Conservation (phyloP, 2,329 filamentous ascomycete species). For the Aspergillus japonicus region DNA sequence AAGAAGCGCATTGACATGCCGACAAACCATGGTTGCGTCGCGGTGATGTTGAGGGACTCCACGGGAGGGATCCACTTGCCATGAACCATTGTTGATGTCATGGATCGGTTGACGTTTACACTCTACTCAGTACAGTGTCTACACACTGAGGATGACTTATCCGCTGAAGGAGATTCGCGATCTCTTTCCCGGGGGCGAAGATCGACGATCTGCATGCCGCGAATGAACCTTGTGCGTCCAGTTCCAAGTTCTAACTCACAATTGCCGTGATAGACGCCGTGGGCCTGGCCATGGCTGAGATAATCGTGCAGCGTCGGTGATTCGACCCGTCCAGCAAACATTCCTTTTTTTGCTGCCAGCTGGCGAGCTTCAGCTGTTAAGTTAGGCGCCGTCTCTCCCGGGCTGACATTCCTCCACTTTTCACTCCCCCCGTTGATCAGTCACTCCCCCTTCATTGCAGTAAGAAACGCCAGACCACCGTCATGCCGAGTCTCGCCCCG, state of each 20-base stretch:
- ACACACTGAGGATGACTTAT: no score
- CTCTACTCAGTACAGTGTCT: no score
- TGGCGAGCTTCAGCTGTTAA: no score
- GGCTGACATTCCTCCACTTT: no score
- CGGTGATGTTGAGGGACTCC: neutral
- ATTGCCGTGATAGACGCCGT: no score
- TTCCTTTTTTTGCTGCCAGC: neutral
- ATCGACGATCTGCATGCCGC: neutral
- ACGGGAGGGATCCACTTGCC: neutral
- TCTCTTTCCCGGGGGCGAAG: neutral
- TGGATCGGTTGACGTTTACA: neutral
- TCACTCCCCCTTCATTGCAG: no score
- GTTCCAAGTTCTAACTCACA: neutral
- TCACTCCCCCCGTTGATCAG: no score
- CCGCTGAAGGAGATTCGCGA: no score
- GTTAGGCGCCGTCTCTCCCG: no score
- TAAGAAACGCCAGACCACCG: neutral
- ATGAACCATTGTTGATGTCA: neutral
- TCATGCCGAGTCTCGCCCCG: neutral
- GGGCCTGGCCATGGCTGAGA: neutral
- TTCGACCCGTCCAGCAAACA: neutral
- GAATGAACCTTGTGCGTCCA: neutral
- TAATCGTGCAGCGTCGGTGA: neutral
- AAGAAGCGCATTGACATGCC: neutral
- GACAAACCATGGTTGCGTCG: slow-evolving; percentile 1